Conservation (phyloP, 1,284 basidiomycete species). For the Cryptococcus sp. region DNA sequence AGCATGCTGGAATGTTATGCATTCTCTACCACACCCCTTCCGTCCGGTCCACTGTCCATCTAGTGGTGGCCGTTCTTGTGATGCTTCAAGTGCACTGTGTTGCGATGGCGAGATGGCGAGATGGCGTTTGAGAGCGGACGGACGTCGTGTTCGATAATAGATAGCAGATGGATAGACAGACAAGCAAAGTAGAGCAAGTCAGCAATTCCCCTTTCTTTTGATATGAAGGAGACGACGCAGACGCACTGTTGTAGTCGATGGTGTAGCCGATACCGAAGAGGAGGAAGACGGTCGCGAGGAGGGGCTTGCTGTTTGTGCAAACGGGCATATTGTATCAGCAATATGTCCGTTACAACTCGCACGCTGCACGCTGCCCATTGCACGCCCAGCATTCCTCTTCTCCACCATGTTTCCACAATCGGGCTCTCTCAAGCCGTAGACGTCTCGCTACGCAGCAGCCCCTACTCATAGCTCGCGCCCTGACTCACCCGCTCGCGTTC, state of each 20-base stretch:
- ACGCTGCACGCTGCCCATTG: neutral
- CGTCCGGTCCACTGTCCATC: conserved; percentile 6
- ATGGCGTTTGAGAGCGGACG: neutral
- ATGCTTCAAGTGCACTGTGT: conserved; percentile 51
- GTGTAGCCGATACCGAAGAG: conserved; percentile 84
- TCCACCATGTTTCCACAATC: neutral
- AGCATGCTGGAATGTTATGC: neutral
- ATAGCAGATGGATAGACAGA: neutral
- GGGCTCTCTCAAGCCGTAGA: neutral
- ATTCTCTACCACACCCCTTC: neutral
- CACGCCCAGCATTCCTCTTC: neutral
- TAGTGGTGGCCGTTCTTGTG: conserved; percentile 53
- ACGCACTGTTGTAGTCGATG: conserved; percentile 87
- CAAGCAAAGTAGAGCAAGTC: conserved; percentile 1
- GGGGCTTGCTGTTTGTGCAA: conserved; percentile 56
- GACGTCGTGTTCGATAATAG: neutral
- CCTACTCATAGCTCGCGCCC: neutral
- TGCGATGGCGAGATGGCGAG: neutral
- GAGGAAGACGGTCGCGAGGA: conserved; percentile 71
- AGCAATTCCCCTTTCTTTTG: neutral
- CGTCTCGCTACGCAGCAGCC: neutral
- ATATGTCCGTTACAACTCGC: neutral
- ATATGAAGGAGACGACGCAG: neutral
- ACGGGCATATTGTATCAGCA: conserved; percentile 2
- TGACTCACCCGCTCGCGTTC: conserved; percentile 71